Conservation (phyloP, 495 filamentous ascomycete species). For the Aspergillus biplanus region DNA sequence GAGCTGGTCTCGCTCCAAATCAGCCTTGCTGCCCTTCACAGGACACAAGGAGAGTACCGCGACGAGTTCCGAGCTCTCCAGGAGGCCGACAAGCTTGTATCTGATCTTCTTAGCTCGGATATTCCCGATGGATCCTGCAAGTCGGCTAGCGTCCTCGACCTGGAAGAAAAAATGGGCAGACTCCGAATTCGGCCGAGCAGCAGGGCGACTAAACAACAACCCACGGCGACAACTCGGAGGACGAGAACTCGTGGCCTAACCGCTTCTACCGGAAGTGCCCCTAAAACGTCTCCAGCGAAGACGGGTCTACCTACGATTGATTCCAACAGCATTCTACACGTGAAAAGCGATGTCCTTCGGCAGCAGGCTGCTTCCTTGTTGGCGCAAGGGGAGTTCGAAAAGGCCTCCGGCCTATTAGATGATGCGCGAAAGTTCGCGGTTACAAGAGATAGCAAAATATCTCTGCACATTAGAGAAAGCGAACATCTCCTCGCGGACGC, state of each 20-base stretch:
- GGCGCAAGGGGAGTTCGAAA: constrained; percentile 43
- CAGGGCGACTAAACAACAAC: constrained; percentile 28
- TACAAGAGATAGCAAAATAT: constrained; percentile 44
- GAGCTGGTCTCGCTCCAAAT: constrained; percentile 51
- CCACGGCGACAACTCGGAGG: constrained; percentile 32
- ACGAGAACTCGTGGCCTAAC: constrained; percentile 46
- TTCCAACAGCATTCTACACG: constrained; percentile 56
- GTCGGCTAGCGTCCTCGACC: constrained; percentile 25
- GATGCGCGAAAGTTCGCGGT: constrained; percentile 40
- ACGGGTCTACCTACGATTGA: constrained; percentile 46
- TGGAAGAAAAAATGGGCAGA: constrained; percentile 48
- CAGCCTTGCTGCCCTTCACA: constrained; percentile 47
- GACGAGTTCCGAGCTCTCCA: constrained; percentile 50
- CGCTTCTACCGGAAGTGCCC: constrained; percentile 29
- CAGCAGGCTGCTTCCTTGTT: constrained; percentile 61
- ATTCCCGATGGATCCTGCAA: constrained; percentile 18
- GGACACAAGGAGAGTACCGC: constrained; percentile 47
- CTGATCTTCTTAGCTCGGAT: constrained; percentile 32
- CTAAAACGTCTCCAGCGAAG: constrained; percentile 35
- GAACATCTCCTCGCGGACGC: constrained; percentile 58
- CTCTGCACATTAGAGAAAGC: constrained; percentile 46
- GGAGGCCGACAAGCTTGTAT: constrained; percentile 46
- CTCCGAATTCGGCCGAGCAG: constrained; percentile 38
- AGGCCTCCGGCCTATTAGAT: constrained; percentile 36
- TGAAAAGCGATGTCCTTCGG: constrained; percentile 65